Evolutionary conservation across 306 rosid genomes (phyloP), one percentile per base, ranked within the genome.

Genomic region (Fagus sylvatica): DNA sequence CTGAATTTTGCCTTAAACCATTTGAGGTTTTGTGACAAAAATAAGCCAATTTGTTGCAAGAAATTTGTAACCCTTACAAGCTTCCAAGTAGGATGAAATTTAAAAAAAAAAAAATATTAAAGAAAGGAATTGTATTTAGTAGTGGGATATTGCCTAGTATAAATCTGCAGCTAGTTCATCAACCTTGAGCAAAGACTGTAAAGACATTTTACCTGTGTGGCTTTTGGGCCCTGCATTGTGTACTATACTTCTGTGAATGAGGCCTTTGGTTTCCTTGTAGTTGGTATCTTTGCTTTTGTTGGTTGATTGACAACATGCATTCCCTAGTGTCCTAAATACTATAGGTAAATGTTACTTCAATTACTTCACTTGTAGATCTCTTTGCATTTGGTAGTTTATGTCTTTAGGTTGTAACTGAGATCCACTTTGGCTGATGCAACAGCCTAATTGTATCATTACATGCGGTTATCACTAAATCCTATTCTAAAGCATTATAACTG

Each of bases 341-440:
- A 5, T 57, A 28, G 64, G 1, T 2, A 32, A 57, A 8, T 9
- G 64, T 56, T 46, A n/a, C 15, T 11, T 43, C n/a, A 9, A 8
- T 56, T 74, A 42, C 28, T 39, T 64, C 19, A 32, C 39, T 74
- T 12, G 22, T 33, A 69, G 12, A 42, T 61, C 41, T 55, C 78
- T 77, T 39, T 2, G 53, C 61, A 42, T 71, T 30, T 68, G n/a
- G 32, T 43, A 37, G 8, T 65, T 76, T 55, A 9, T 69, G 30
- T 80, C 43, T 73, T 43, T 11, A 66, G 73, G 46, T 34, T 53
- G 56, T 84, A 49, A 76, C 82, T 77, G 39, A 36, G 74, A 28
- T 48, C 57, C 51, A 56, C 42, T 62, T 60, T 85, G 78, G 80
- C 72, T 85, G 76, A 85, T 89, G 83, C 82, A 84, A 85, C 97